Base-by-base conservation (phyloP, 176 grass and related monocot species). In the Thalia dealbata region DNA sequence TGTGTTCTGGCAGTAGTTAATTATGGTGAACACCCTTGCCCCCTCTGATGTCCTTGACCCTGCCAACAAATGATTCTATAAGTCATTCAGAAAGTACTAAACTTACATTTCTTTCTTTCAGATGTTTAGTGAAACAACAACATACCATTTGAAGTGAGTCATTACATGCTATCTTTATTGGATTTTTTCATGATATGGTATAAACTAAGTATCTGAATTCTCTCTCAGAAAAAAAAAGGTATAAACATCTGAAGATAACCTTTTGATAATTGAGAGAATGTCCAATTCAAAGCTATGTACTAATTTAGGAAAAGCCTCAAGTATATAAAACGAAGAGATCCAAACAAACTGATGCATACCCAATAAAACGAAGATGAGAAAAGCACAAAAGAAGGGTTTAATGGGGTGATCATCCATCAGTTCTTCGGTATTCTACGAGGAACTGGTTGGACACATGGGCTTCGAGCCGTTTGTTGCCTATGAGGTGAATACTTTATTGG, bases 1-100 rank as follows among this genome's bases (percentile, higher is more conserved):
- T 3, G 72, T 82, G 7, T 78, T 80, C 79, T 86, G 92, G 85
- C 95, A 97, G 13, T 76, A 61, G 76, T 97, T 97, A 50, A 97
- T 80, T 64, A 97, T 84, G 7, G 90, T 97, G 83, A 97, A 91
- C 7, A 84, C 69, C 7, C 90, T 74, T 1, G 83, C 62, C 0
- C 73, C 86, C 12, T 92, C 85, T 0, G 65, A 56, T 0, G 0
- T 29, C 28, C 52, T 76, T 54, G 46, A 23, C 60, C 80, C 87
- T 82, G 65, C 7, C 6, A 42, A 41, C 65, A 18, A 22, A 9
- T 13, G 14, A 42, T 12, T 43, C 19, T 48, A 48, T 7, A 48
- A 13, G 11, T 48, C 45, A 10, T 13, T 48, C 45, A 48, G 11
- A 48, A 48, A 48, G 45, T 13, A 8, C 6, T 48, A 48, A 38